Evolutionary conservation across 768 basidiomycete species (phyloP), one percentile per base, ranked within the genome.

Genomic region (Piloderma croceum): DNA sequence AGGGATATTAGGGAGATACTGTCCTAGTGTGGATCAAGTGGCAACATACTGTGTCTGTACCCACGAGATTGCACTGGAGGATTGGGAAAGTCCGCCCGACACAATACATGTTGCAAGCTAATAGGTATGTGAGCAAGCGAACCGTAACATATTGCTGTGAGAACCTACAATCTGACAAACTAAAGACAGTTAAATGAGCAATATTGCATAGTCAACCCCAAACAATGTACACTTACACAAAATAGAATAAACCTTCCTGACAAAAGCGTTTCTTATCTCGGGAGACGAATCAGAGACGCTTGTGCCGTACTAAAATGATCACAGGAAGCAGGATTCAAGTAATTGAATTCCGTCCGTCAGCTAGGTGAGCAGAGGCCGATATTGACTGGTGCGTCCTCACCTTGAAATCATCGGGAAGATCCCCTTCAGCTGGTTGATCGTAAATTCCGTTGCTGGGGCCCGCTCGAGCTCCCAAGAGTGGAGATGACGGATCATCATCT

Each of bases 401-500:
- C 76, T 93, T 90, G 77, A 96, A 96, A 61, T 96, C 93, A 53
- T 94, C 92, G 0, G 89, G 90, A 34, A 91, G 54, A 48, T 91
- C 90, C 34, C 76, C 87, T 24, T 65, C 67, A 20, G 64, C 69
- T 5, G 89, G 81, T 50, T 91, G 87, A 63, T 91, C 77, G 48
- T 74, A 86, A 49, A 80, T 71, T n/a, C 65, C 80, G 43, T 71
- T 68, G 39, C 76, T 68, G 15, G 74, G 59, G 19, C 73, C 64
- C 9, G 65, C 58, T 12, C 45, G 39, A 19, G 56, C 52, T 31
- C 69, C 70, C 19, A 86, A 69, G 25, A 90, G 63, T 1, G 83
- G 85, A 45, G 83, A 73, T 2, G 57, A 53, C 6, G 58, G 53
- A 5, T 65, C 66, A n/a, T 69, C 63, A 50, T 57, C 48, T 39